These are phyloP conservation scores for Paraglomus brasilianum DNA, from an alignment of 192 early-diverging fungal genomes.

Conservation along the genomic window DNA sequence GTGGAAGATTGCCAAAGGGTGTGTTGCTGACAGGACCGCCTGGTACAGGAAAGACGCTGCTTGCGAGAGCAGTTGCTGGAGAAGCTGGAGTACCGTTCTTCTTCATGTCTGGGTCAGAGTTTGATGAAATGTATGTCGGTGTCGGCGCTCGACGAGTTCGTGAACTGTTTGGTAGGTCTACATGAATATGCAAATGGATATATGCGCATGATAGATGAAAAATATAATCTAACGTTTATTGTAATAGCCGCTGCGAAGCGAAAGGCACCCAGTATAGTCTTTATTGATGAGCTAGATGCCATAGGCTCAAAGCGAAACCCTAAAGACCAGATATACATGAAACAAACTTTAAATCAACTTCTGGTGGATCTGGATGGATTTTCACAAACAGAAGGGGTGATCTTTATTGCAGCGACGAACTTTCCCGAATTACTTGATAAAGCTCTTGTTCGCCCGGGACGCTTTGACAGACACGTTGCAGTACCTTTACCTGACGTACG, in stretches of 20 bases:
- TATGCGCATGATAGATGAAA: neutral
- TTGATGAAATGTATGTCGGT: conserved; percentile 99
- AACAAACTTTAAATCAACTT: conserved; percentile 98
- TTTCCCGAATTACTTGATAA: conserved; percentile 96
- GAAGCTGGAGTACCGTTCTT: conserved; percentile 99
- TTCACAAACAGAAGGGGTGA: conserved; percentile 91
- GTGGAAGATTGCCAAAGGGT: conserved; percentile 95
- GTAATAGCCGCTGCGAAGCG: conserved; percentile 66
- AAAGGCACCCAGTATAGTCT: conserved; percentile 86
- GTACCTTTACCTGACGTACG: conserved; percentile 97
- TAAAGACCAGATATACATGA: conserved; percentile 95
- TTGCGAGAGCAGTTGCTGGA: conserved; percentile 95
- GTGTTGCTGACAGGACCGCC: conserved; percentile 86
- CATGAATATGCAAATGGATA: neutral
- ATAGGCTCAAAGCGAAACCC: conserved; percentile 92
- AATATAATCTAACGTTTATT: neutral
- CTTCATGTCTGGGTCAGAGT: conserved; percentile 97
- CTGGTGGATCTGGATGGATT: conserved; percentile 99
- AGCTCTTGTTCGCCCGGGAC: conserved; percentile 93
- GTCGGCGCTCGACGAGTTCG: conserved; percentile 88
- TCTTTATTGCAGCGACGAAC: conserved; percentile 99
- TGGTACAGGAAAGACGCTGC: conserved; percentile 96
- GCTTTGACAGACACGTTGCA: conserved; percentile 93
- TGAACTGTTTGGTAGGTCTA: conserved; percentile 70
- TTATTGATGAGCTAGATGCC: conserved; percentile 99